Percentiles rank a stretch among this genome's conserved stretches.
Evolutionary conservation across 306 rosid species (phyloP).

Genomic region (Casuarina equisetifolia): DNA sequence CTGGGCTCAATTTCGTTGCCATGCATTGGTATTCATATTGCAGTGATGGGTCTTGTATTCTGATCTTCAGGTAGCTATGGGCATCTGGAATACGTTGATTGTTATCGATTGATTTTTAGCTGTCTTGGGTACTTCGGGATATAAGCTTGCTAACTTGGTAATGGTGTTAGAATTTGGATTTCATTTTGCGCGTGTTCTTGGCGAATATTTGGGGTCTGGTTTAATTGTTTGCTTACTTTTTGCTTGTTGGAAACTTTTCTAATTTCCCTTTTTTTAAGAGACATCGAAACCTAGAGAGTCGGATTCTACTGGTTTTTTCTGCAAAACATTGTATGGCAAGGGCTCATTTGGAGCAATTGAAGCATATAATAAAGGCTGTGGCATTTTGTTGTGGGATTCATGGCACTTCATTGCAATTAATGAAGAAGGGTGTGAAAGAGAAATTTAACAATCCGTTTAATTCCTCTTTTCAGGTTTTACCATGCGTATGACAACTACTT

Average conservation of each 20-base stretch:
- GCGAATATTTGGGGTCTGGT: not conserved
- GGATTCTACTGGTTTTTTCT: not conserved
- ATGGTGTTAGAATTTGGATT: not conserved
- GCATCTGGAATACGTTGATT: not conserved
- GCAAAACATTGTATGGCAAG: not conserved
- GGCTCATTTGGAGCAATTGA: slow-evolving; percentile 7
- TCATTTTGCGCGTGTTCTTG: not conserved
- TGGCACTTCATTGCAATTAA: not conserved
- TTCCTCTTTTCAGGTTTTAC: slow-evolving; percentile 64
- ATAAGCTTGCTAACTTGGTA: not conserved
- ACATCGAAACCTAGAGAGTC: not conserved
- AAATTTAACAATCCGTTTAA: slow-evolving; percentile 11
- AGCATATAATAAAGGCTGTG: not conserved
- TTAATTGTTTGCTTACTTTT: not conserved
- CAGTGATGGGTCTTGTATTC: not conserved
- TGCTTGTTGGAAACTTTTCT: not conserved
- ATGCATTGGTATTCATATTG: slow-evolving; percentile 2
- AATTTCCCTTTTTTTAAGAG: not conserved
- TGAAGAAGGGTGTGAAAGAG: not conserved
- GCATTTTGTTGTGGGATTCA: not conserved
- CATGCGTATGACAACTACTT: slow-evolving; percentile 96
- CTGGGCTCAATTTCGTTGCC: slow-evolving; percentile 5
- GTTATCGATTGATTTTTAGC: not conserved
- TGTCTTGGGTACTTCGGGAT: not conserved
- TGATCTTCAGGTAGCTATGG: not conserved